Evolutionary conservation across 306 rosid species (phyloP), one percentile per base, ranked within the genome.

Genomic region (Senna tora): DNA sequence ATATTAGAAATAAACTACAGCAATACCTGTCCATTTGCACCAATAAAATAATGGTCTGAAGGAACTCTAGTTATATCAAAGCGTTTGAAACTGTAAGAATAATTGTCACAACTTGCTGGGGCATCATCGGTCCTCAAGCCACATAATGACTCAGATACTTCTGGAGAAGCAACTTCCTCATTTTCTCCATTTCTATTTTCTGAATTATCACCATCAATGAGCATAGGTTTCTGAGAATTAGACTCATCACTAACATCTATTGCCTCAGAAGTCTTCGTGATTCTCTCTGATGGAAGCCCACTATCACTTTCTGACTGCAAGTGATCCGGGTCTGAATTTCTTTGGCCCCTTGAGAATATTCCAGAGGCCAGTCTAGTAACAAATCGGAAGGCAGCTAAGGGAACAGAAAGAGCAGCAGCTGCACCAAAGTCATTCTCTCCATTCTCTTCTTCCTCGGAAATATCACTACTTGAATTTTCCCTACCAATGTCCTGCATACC

Each of bases 11-110:
- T 21, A 51, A 73, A 43, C 74, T 11, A 43, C n/a, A 52, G 20
- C 65, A 76, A 74, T 82, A 94, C 99, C 96, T 89, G 99, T 56
- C 89, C 92, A 78, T 77, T 79, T 76, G 92, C 84, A 74, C 96
- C 93, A 70, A 88, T 84, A 75, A 79, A 95, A 79, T 91, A 85
- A 83, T 95, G 96, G 80, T 95, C 97, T 54, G 72, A 65, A 56
- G 99, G 97, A 85, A 89, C 97, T 82, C 25, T 81, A 32, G 87
- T 82, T 45, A 91, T 89, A 82, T 95, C 99, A 80, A 95, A 95
- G 79, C 89, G 92, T 73, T 89, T 89, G 87, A 89, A 88, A 80
- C 83, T 76, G 75, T 86, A 69, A 74, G 78, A 79, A 32, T 80
- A 85, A 81, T 79, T 68, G 69, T 75, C 79, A 2, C 57, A 65